Evolutionary conservation across 129 eudicot species (phyloP).

Genomic region (Dittrichia graveolens): DNA sequence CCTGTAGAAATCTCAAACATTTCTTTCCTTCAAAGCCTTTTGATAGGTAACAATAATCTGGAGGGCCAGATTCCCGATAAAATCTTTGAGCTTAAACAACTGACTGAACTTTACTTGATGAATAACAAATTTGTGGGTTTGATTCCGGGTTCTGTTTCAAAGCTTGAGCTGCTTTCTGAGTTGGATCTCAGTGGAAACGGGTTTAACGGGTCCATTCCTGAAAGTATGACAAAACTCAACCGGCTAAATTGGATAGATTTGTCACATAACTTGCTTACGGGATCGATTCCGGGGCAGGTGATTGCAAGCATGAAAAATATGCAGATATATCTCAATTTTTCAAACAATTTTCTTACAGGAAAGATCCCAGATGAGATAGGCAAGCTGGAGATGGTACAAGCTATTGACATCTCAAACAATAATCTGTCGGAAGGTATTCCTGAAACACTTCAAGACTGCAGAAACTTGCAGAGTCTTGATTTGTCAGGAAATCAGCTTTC

Average conservation of each 20-base stretch:
- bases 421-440: conserved; percentile 70
- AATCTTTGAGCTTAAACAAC: conserved; percentile 53
- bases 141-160: conserved; percentile 51
- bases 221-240: conserved; percentile 44
- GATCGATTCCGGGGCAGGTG: conserved; percentile 52
- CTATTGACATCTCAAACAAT: conserved; percentile 74
- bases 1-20: conserved; percentile 67
- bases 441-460: conserved; percentile 48
- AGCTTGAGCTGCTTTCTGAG: conserved; percentile 54
- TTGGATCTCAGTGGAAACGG: conserved; percentile 68
- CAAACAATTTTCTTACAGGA: conserved; percentile 60
- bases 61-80: conserved; percentile 69
- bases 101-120: conserved; percentile 49
- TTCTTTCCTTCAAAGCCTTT: conserved; percentile 56
- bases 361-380: conserved; percentile 66
- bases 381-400: conserved; percentile 68
- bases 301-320: conserved; percentile 57
- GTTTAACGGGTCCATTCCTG: conserved; percentile 64
- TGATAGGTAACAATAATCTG: conserved; percentile 45
- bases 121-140: conserved; percentile 60
- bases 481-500: conserved; percentile 60
- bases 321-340: conserved; percentile 65
- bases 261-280: conserved; percentile 60
- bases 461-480: conserved; percentile 61
- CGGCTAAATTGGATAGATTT: conserved; percentile 53